Conservation (phyloP, 441 rosid genomes). For the Rhodomyrtus psidioides region DNA sequence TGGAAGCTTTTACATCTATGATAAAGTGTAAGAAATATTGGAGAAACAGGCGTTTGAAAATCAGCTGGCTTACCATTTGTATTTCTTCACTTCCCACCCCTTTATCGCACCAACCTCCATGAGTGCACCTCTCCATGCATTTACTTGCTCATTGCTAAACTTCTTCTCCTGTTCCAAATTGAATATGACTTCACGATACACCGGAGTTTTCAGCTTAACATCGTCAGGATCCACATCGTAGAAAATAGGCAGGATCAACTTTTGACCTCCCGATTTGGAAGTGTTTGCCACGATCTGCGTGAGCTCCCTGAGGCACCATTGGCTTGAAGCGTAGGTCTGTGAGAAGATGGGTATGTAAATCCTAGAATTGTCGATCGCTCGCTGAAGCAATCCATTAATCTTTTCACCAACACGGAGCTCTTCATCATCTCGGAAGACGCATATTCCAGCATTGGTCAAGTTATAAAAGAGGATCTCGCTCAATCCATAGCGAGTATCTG, state of each 20-base stretch:
- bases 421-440: not conserved
- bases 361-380: not conserved
- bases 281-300: not conserved
- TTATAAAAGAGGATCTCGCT: not conserved
- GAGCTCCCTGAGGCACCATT: not conserved
- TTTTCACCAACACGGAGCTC: not conserved
- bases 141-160: not conserved
- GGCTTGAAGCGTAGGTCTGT: not conserved
- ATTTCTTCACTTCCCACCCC: not conserved
- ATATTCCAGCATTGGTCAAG: not conserved
- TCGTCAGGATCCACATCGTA: not conserved
- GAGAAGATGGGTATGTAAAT: not conserved
- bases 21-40: not conserved
- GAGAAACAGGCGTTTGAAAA: accelerated
- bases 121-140: not conserved
- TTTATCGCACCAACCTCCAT: not conserved
- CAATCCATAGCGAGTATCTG: not conserved
- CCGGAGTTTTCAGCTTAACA: not conserved
- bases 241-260: not conserved
- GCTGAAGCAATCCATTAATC: not conserved
- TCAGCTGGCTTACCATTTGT: not conserved
- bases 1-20: not conserved
- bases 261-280: not conserved
- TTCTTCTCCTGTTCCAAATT: not conserved
- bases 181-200: not conserved